A percentile compares a stretch with the other conserved stretches of the same genome.
These are phyloP conservation scores for Sporothrix brasiliensis DNA, from an alignment of 2,329 filamentous ascomycete genomes.

Conservation along the genomic window DNA sequence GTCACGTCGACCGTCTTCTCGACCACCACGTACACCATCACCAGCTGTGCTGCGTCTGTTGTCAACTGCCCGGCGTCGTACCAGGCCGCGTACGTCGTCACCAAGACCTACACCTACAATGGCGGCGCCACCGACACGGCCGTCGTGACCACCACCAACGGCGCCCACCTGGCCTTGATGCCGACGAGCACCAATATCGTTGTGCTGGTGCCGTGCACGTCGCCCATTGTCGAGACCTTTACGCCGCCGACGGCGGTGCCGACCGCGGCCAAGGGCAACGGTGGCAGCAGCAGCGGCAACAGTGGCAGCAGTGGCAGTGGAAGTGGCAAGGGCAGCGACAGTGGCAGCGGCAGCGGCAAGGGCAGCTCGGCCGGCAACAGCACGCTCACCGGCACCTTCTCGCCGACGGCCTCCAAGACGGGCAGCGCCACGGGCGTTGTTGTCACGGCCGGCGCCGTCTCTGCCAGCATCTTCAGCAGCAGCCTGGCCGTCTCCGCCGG, in stretches of 20 bases:
- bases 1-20: slow-evolving; percentile 37
- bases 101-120: slow-evolving; percentile 34
- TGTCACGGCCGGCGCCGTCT: slow-evolving; percentile 29
- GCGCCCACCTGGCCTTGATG: slow-evolving; percentile 20
- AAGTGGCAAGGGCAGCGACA: slow-evolving; percentile 3
- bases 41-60: slow-evolving; percentile 40
- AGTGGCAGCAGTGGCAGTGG: slow-evolving; percentile 11
- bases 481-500: slow-evolving; percentile 21
- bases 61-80: slow-evolving; percentile 41
- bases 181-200: slow-evolving; percentile 37
- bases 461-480: slow-evolving; percentile 22
- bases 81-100: slow-evolving; percentile 40
- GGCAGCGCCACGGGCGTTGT: not conserved
- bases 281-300: not conserved
- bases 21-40: slow-evolving; percentile 42
- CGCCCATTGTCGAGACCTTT: slow-evolving; percentile 49
- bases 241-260: slow-evolving; percentile 54
- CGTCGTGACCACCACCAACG: slow-evolving; percentile 20
- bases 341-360: not conserved
- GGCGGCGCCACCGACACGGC: not conserved
- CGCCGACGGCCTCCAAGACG: slow-evolving; percentile 16
- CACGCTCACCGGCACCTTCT: slow-evolving; percentile 23
- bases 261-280: not conserved
- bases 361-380: not conserved
- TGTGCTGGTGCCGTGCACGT: slow-evolving; percentile 37